Evolutionary conservation across 495 filamentous ascomycete species (phyloP).

Genomic region (Podospora appendiculata): DNA sequence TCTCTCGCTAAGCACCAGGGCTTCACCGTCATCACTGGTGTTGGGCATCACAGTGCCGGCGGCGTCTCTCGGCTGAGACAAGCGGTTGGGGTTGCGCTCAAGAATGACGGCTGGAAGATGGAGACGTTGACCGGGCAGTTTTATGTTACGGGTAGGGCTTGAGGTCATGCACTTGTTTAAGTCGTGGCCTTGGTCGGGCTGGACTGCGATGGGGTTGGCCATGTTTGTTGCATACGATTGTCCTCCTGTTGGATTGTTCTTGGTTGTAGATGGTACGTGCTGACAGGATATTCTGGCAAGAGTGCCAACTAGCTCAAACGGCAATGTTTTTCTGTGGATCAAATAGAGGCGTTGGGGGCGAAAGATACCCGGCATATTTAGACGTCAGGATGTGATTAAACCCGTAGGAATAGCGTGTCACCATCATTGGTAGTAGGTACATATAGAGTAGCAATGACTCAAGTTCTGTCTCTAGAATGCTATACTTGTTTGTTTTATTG

Average conservation of each 20-base stretch:
- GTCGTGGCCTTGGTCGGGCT: too few species aligned
- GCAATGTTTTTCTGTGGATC: background rate
- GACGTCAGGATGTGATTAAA: background rate
- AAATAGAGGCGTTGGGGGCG: background rate
- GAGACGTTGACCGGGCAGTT: slow-evolving; percentile 59
- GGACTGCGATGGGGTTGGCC: too few species aligned
- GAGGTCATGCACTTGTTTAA: background rate
- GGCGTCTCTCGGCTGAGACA: slow-evolving; percentile 69
- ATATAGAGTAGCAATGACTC: too few species aligned
- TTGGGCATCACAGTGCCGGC: slow-evolving; percentile 69
- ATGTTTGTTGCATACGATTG: too few species aligned
- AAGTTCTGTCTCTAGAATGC: too few species aligned
- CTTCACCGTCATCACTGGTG: slow-evolving; percentile 72
- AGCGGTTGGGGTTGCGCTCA: slow-evolving; percentile 70
- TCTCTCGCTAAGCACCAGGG: slow-evolving; percentile 33
- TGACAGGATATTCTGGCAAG: background rate
- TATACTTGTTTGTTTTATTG: too few species aligned
- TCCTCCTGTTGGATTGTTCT: background rate
- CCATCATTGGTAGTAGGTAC: too few species aligned
- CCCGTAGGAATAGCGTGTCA: too few species aligned
- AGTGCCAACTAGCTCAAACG: background rate
- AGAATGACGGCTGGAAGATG: slow-evolving; percentile 75
- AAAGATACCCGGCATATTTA: background rate
- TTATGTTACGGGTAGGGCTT: slow-evolving; percentile 49
- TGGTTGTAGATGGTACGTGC: background rate